These are phyloP conservation scores for Stentor coeruleus DNA, from an alignment of 73 alveolate species.

Conservation along the genomic window DNA sequence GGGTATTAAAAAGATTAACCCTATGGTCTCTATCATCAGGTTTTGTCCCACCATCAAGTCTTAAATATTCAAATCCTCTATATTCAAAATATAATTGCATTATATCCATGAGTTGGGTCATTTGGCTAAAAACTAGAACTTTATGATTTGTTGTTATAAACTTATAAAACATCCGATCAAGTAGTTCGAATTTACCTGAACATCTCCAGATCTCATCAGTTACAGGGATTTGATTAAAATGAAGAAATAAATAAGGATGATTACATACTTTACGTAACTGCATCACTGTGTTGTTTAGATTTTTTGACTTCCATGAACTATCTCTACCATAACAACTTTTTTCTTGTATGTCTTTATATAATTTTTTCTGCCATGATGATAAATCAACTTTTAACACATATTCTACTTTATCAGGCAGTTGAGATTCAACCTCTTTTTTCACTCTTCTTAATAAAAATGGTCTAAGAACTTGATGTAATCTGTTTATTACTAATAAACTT, in stretches of 20 bases:
- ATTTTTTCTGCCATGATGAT: slow-evolving; percentile 95
- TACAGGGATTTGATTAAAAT: slow-evolving; percentile 21
- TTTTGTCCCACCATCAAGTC: slow-evolving; percentile 97
- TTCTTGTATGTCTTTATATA: slow-evolving; percentile 85
- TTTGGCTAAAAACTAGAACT: slow-evolving; percentile 90
- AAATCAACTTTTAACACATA: slow-evolving; percentile 92
- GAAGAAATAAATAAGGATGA: slow-evolving; percentile 96
- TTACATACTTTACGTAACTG: slow-evolving; percentile 96
- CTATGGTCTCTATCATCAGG: slow-evolving; percentile 90
- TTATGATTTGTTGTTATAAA: slow-evolving; percentile 84
- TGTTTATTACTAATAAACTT: slow-evolving; percentile 88
- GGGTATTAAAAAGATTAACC: slow-evolving; percentile 71
- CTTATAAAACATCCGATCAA: slow-evolving; percentile 95
- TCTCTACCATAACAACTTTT: slow-evolving; percentile 57
- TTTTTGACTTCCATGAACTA: slow-evolving; percentile 58
- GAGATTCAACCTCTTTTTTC: slow-evolving; percentile 97
- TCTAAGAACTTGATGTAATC: slow-evolving; percentile 96
- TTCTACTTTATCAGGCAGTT: slow-evolving; percentile 98
- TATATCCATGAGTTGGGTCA: slow-evolving; percentile 95
- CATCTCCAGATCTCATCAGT: slow-evolving; percentile 88
- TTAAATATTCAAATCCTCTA: slow-evolving; percentile 75
- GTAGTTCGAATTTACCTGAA: slow-evolving; percentile 93
- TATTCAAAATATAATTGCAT: slow-evolving; percentile 88
- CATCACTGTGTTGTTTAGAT: slow-evolving; percentile 97
- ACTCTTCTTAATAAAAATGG: slow-evolving; percentile 98